Conservation (phyloP, 139 green algal species). For the Dunaliella sp. region DNA sequence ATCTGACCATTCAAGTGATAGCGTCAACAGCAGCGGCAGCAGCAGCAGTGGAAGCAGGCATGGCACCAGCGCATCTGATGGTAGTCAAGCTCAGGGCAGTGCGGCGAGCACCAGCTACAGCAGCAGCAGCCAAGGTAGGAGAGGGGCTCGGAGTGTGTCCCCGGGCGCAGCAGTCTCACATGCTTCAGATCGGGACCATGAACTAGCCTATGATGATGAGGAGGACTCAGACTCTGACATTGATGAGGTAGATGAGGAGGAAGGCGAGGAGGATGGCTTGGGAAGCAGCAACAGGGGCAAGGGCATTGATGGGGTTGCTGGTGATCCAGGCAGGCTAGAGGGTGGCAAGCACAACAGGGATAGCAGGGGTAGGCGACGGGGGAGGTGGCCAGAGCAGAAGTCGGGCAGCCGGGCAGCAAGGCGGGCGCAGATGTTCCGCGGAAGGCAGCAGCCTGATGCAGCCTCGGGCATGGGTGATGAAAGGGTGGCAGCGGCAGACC, state of each 20-base stretch:
- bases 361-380: background rate
- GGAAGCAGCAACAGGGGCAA: too few species aligned
- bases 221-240: background rate
- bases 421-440: background rate
- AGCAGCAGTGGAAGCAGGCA: background rate
- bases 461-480: too few species aligned
- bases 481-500: too few species aligned
- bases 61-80: background rate
- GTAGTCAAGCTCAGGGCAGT: background rate
- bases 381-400: background rate
- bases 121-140: background rate
- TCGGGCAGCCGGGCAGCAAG: background rate
- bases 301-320: background rate
- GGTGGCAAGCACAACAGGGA: background rate
- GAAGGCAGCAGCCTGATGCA: background rate
- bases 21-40: background rate
- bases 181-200: background rate
- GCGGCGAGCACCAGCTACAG: background rate
- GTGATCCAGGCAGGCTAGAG: background rate
- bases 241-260: conserved; percentile 18
- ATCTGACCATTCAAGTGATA: too few species aligned
- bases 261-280: conserved; percentile 17
- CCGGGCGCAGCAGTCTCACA: background rate
- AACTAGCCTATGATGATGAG: background rate
- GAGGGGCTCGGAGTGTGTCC: background rate